Percentiles rank a stretch among this genome's conserved stretches.
Conservation (phyloP, 164 flowering plant species). For the Nymphaea thermarum region DNA sequence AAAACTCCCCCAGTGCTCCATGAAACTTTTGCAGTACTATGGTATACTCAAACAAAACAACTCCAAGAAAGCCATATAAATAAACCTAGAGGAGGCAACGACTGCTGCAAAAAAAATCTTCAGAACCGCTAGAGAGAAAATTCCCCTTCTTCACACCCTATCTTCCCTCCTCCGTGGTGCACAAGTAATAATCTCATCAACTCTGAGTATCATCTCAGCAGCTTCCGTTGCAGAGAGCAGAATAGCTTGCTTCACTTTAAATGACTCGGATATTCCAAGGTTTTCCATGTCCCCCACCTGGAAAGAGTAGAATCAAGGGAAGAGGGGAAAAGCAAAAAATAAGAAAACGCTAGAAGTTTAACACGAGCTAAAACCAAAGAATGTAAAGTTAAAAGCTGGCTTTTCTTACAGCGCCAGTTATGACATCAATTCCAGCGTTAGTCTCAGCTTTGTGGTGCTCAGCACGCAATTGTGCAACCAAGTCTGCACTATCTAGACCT, state of each 20-base stretch:
- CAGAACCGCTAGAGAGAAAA: neutral
- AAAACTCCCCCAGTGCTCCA: too few species aligned
- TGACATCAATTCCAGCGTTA: conserved; percentile 88
- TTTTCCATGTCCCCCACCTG: conserved; percentile 94
- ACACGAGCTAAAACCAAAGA: too few species aligned
- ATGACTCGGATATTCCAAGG: conserved; percentile 81
- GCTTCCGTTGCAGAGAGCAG: conserved; percentile 96
- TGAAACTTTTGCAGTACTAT: too few species aligned
- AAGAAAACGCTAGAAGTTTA: neutral
- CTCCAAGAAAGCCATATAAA: neutral
- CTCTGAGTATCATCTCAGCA: conserved; percentile 95
- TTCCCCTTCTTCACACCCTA: conserved; percentile 39
- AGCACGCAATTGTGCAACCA: conserved; percentile 88
- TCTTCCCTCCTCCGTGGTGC: conserved; percentile 95
- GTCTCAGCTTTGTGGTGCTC: conserved; percentile 86
- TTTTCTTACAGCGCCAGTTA: conserved; percentile 52
- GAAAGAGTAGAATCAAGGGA: neutral
- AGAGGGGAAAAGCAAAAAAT: neutral
- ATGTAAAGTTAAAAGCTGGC: neutral
- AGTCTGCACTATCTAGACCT: conserved; percentile 93
- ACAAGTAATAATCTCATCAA: conserved; percentile 96
- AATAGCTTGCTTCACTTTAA: conserved; percentile 94
- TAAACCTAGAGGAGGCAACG: neutral
- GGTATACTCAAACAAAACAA: neutral
- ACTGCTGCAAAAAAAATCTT: too few species aligned